Conservation (phyloP, 768 basidiomycete genomes). For the Trametes maxima region DNA sequence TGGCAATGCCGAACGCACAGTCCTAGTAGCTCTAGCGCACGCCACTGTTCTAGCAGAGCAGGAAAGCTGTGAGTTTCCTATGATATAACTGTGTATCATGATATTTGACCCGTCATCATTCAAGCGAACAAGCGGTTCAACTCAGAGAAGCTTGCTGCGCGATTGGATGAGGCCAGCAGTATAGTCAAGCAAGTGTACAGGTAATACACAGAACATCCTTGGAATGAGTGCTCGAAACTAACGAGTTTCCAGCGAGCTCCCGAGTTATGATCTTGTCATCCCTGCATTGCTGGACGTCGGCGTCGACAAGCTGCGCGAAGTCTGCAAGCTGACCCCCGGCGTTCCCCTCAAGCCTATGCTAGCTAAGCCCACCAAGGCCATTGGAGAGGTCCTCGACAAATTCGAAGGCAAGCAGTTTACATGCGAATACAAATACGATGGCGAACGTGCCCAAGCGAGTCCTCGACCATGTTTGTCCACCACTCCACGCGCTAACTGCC, state of each 20-base stretch:
- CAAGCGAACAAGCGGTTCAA: slow-evolving; percentile 74
- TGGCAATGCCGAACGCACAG: slow-evolving; percentile 93
- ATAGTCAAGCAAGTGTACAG: slow-evolving; percentile 92
- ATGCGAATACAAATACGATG: slow-evolving; percentile 99
- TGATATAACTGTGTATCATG: neutral
- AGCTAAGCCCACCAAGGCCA: slow-evolving; percentile 98
- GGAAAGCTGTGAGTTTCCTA: slow-evolving; percentile 50
- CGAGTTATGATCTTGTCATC: slow-evolving; percentile 88
- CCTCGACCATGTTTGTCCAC: neutral
- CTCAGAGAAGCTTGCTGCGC: slow-evolving; percentile 67
- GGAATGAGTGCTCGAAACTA: neutral
- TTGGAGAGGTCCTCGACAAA: slow-evolving; percentile 94
- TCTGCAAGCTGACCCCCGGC: slow-evolving; percentile 92
- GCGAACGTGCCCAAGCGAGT: slow-evolving; percentile 89
- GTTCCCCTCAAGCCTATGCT: slow-evolving; percentile 98
- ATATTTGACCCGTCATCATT: slow-evolving; percentile 1
- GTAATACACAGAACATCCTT: slow-evolving; percentile 41
- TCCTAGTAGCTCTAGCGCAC: slow-evolving; percentile 93
- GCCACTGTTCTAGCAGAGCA: slow-evolving; percentile 84
- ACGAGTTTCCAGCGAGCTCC: slow-evolving; percentile 69
- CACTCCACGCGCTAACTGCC: neutral
- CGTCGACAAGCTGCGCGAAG: slow-evolving; percentile 63
- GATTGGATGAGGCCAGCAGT: slow-evolving; percentile 75
- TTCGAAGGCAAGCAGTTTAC: slow-evolving; percentile 96
- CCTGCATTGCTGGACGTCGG: slow-evolving; percentile 86